Base-by-base conservation (phyloP, 148 eudicot species). In the Silene uniflora region DNA sequence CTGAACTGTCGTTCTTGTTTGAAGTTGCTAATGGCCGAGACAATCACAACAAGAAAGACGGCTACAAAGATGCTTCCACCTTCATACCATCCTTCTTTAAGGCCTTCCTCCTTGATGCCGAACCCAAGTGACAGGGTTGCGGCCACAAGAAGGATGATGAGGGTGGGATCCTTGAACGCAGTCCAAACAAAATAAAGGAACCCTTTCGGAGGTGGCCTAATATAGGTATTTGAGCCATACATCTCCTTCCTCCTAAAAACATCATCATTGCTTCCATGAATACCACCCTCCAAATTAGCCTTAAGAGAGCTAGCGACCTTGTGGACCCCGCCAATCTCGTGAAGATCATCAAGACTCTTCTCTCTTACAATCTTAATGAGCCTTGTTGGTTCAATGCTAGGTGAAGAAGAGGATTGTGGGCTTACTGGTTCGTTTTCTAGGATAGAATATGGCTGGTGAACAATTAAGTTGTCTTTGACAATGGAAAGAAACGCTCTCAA, bases 21-120 rank as follows among this genome's bases (percentile, higher is more conserved):
- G 76, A 90, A 81, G 84, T 93, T 90, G 61, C 98, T 90, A 4
- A 83, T 64, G 19, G 93, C 91, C 19, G 98, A 85, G 11, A 93
- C 93, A 59, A 83, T 72, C 7, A 93, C 85, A 27, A 93, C 98
- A 1, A 90, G 85, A 60, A 88, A 86, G 12, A 93, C 91, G 0
- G 96, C 98, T 3, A 90, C 67, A 68, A 89, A 83, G 67, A 93
- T 93, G 73, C 96, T 93, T 44, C 98, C 93, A 5, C 98, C 98
- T 65, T 93, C 98, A 25, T 93, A 93, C 98, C 98, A 93, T 12
- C 98, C 98, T 78, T 93, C 91, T 76, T 82, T 25, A 0, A 62
- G 17, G 1, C 98, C 98, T 47, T 93, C 78, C 64, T 86, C 81
- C 79, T 87, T 90, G 56, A 93, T 88, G 21, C 98, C 98, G 16